Evolutionary conservation across 2,329 filamentous ascomycete genomes (phyloP).

Genomic region (Calonectria ilicicola): DNA sequence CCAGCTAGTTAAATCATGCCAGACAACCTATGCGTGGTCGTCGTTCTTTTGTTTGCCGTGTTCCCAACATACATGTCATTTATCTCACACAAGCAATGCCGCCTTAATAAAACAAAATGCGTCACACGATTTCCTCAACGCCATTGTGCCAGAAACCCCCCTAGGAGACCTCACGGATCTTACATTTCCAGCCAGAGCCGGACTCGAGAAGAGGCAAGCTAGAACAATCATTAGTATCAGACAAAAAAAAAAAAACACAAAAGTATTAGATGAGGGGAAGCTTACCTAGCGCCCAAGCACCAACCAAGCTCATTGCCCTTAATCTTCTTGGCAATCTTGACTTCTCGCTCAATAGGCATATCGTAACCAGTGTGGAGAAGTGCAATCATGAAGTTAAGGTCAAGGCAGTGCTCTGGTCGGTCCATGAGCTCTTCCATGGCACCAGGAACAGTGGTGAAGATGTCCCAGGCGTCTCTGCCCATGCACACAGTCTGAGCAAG

Average conservation of each 20-base stretch:
- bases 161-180: slow-evolving; percentile 79
- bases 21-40: slow-evolving; percentile 21
- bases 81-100: slow-evolving; percentile 31
- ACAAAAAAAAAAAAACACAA: neutral
- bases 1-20: slow-evolving; percentile 34
- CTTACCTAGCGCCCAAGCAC: slow-evolving; percentile 96
- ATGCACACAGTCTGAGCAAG: slow-evolving; percentile 87
- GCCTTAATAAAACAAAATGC: slow-evolving; percentile 36
- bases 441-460: slow-evolving; percentile 80
- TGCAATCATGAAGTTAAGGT: slow-evolving; percentile 96
- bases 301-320: slow-evolving; percentile 96
- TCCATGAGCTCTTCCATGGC: slow-evolving; percentile 84
- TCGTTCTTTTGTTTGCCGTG: slow-evolving; percentile 32
- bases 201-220: slow-evolving; percentile 87
- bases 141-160: slow-evolving; percentile 35
- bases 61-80: slow-evolving; percentile 39
- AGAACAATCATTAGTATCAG: slow-evolving; percentile 28
- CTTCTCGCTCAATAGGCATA: slow-evolving; percentile 95
- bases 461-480: slow-evolving; percentile 81
- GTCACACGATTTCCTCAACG: slow-evolving; percentile 38
- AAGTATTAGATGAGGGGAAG: slow-evolving; percentile 12
- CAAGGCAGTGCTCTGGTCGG: slow-evolving; percentile 91
- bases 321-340: slow-evolving; percentile 99
- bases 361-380: slow-evolving; percentile 96
- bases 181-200: slow-evolving; percentile 91